These are phyloP conservation scores for Amoebophrya sp. DNA, from an alignment of 169 alveolate species.

Conservation along the genomic window DNA sequence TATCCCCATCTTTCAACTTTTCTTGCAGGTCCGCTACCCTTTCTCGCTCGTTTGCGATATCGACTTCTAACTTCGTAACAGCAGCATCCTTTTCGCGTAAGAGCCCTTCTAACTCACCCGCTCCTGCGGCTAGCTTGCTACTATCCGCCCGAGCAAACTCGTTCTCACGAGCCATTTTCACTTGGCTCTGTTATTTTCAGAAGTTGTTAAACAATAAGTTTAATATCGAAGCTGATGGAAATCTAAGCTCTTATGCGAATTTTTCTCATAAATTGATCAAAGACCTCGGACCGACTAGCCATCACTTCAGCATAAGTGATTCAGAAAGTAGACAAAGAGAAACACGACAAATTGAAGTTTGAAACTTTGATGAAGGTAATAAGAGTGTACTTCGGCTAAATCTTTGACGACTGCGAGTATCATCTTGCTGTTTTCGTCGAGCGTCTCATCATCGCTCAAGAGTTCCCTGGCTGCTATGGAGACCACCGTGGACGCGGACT, in stretches of 20 bases:
- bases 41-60: constrained; percentile 34
- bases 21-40: neutral
- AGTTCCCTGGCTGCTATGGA: neutral
- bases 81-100: neutral
- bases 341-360: too few species aligned
- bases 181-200: too few species aligned
- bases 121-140: neutral
- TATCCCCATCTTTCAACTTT: constrained; percentile 7
- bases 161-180: neutral
- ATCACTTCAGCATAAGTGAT: too few species aligned
- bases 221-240: too few species aligned
- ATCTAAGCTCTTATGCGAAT: too few species aligned
- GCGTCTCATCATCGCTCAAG: neutral
- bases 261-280: too few species aligned
- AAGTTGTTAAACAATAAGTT: too few species aligned
- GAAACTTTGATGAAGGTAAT: too few species aligned
- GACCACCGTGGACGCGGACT: neutral
- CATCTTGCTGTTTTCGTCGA: neutral
- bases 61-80: neutral
- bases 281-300: too few species aligned
- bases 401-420: neutral
- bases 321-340: too few species aligned
- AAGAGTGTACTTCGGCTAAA: too few species aligned
- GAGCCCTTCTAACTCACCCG: neutral
- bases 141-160: neutral